Conservation (phyloP, 2,329 filamentous ascomycete species). For the Tympanopsis confertula region DNA sequence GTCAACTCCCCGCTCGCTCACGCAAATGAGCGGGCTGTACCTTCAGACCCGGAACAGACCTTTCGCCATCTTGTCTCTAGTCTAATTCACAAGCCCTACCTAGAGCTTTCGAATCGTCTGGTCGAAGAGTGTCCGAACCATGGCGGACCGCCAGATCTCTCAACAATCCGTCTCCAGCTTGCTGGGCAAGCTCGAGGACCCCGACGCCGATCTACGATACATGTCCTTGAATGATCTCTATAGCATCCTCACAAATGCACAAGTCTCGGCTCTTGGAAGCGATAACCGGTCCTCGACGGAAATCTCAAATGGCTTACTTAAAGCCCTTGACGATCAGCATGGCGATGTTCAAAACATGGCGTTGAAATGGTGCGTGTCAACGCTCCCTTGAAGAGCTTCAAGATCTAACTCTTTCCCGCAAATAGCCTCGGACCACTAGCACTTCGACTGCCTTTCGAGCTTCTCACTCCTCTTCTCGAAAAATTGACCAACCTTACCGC, state of each 20-base stretch:
- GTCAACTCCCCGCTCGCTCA: too few species aligned
- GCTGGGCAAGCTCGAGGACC: neutral
- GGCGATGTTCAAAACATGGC: neutral
- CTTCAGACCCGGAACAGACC: too few species aligned
- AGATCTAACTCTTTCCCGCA: too few species aligned
- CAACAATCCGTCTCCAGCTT: neutral
- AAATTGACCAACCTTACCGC: neutral
- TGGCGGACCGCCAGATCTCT: neutral
- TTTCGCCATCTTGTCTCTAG: too few species aligned
- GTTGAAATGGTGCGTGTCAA: neutral
- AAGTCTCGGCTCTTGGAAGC: neutral
- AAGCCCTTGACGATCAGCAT: constrained; percentile 1
- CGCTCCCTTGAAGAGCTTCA: too few species aligned
- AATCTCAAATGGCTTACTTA: neutral
- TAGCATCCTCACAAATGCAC: neutral
- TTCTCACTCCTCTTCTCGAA: neutral
- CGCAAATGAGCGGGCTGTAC: too few species aligned
- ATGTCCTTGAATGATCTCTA: constrained; percentile 1
- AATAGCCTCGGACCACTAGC: neutral
- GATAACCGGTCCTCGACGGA: neutral
- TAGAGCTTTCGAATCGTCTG: too few species aligned
- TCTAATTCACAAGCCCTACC: too few species aligned
- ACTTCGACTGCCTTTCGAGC: neutral
- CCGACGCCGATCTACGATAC: neutral
- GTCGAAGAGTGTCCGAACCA: too few species aligned